Evolutionary conservation across 2,329 filamentous ascomycete genomes (phyloP).

Genomic region (Didymella lethalis): DNA sequence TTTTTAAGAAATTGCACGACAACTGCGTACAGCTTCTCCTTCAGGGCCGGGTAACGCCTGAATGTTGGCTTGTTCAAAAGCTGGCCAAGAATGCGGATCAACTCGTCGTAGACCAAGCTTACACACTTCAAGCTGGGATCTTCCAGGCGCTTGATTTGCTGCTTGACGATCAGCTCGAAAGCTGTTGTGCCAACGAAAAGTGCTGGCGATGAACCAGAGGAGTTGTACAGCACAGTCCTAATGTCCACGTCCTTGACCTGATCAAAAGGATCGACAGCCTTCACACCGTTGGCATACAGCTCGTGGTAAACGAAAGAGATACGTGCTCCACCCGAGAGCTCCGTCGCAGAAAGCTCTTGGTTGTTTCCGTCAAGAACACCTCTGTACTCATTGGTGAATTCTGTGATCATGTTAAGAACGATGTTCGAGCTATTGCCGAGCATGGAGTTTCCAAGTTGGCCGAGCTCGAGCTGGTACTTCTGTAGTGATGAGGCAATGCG

Average conservation of each 20-base stretch:
- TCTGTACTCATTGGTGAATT: slow-evolving; percentile 97
- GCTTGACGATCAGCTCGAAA: slow-evolving; percentile 98
- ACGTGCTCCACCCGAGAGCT: slow-evolving; percentile 94
- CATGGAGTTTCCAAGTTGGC: slow-evolving; percentile 87
- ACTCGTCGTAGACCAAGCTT: slow-evolving; percentile 93
- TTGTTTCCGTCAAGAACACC: slow-evolving; percentile 97
- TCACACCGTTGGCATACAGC: slow-evolving; percentile 95
- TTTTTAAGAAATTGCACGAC: slow-evolving; percentile 98
- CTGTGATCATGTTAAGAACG: slow-evolving; percentile 97
- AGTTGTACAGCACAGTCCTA: slow-evolving; percentile 96
- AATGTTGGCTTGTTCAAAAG: slow-evolving; percentile 88
- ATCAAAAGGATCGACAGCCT: slow-evolving; percentile 97
- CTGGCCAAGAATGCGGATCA: slow-evolving; percentile 93
- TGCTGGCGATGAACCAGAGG: slow-evolving; percentile 95
- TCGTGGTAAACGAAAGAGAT: slow-evolving; percentile 99
- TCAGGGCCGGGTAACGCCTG: slow-evolving; percentile 89
- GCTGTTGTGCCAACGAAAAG: slow-evolving; percentile 97
- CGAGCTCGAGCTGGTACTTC: slow-evolving; percentile 86
- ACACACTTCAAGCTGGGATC: slow-evolving; percentile 98
- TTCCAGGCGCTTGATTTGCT: slow-evolving; percentile 95
- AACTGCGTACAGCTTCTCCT: slow-evolving; percentile 95
- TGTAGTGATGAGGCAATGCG: slow-evolving; percentile 92
- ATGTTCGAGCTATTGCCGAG: slow-evolving; percentile 97
- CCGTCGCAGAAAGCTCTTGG: slow-evolving; percentile 90
- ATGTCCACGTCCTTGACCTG: slow-evolving; percentile 98